Base-by-base conservation (phyloP, 352 stramenopile species). In the Phytopythium ostracodes region DNA sequence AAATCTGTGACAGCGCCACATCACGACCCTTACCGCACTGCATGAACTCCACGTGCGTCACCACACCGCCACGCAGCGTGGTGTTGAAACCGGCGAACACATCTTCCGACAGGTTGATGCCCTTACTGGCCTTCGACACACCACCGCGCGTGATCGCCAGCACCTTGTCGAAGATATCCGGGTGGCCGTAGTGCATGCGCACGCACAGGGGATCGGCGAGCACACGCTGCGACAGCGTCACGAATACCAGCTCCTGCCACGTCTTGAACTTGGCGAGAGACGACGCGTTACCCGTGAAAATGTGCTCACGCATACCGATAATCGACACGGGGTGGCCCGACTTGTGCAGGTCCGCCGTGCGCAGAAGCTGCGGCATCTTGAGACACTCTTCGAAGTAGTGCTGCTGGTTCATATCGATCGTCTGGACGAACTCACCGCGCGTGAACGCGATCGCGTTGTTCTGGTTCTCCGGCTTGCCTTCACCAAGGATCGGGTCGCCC, bases 371-470 rank as follows among this genome's bases (percentile, higher is more conserved):
- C 14, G 84, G 81, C 81, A 94, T 92, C 78, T 93, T 94, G 43
- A 94, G 51, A 65, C 82, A 92, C 61, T 93, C 84, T 62, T 94
- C 86, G 56, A 93, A 91, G 71, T 92, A 92, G 64, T 92, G 80
- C 47, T 94, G 74, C 71, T 94, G 86, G 69, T 94, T 94, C 86
- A 92, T 92, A 76, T 94, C 86, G 35, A 94, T 94, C n/a, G 84
- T 92, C 73, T 94, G 86, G 27, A 94, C 67, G 33, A 91, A 92
- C 68, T 94, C 86, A 46, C 86, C 86, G 46, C 84, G 84, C 10
- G 86, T 92, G 62, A 94, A 94, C 35, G 78, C 74, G 14, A 82
- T 63, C 6, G 82, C 86, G 49, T 93, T 91, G 71, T 94, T 94
- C 67, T 94, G 86, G 72, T 94, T 94, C 63, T 93, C 84, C 17